Base-by-base conservation (phyloP, 805 yeast genomes). In the Spathaspora girioi region DNA sequence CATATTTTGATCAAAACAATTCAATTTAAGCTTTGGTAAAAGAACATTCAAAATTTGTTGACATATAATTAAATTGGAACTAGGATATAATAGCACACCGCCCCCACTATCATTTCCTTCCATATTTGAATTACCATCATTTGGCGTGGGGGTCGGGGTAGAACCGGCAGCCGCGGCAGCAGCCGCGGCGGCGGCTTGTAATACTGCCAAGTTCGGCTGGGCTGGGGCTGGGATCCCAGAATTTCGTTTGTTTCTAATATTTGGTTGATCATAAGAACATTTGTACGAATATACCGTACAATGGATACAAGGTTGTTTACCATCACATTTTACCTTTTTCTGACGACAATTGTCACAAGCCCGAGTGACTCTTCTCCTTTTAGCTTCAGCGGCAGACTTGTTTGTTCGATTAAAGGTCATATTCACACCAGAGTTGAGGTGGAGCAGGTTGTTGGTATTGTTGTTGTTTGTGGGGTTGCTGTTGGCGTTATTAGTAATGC, bases 261-360 rank as follows among this genome's bases (percentile, higher is more conserved):
- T 77, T 9, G 96, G 93, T 60, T 88, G 89, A 61, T 87, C 88
- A 64, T 90, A 90, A 0, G 96, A 82, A 68, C 97, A 90, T 51
- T 82, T 86, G 66, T 87, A 88, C 18, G 89, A 82, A 68, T 89
- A 91, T 1, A 89, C 96, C 1, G 96, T 87, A 64, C 97, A 90
- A 65, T 84, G 89, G 31, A 81, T 79, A 65, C 96, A 87, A 0
- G 93, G 94, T 58, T 80, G 85, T 58, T 79, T 78, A 4, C 93
- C 94, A 63, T 86, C 91, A 67, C 96, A 87, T 62, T 85, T 84
- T 55, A 86, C 89, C 62, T 87, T 87, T 67, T 85, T 86, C 66
- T 78, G 80, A 18, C 93, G 76, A 64, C 94, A 87, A 56, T 80
- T 83, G 58, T 83, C 87, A 61, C 94, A 87, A 2, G 94, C 94